These are phyloP conservation scores for Russula dissimulans DNA, from an alignment of 768 basidiomycete species.

Conservation along the genomic window DNA sequence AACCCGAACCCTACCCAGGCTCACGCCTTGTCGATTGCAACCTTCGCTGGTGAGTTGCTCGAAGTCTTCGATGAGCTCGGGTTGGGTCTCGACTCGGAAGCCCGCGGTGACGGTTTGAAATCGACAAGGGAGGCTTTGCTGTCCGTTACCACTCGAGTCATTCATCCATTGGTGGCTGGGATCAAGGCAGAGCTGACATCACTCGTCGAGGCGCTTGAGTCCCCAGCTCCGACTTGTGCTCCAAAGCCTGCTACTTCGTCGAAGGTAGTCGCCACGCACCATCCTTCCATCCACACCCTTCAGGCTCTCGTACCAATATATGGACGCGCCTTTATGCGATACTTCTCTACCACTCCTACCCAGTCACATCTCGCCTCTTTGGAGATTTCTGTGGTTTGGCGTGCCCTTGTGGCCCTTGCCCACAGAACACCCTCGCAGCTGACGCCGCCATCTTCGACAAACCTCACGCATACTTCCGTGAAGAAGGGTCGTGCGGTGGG, in stretches of 20 bases:
- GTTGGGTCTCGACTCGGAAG: conserved; percentile 52
- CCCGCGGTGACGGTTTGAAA: conserved; percentile 60
- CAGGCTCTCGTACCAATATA: conserved; percentile 56
- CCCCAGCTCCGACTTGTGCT: conserved; percentile 21
- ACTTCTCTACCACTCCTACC: conserved; percentile 42
- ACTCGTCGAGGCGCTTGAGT: conserved; percentile 55
- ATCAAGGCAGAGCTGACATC: conserved; percentile 55
- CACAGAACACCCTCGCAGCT: conserved; percentile 40
- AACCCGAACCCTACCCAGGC: conserved; percentile 57
- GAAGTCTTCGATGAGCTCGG: conserved; percentile 58
- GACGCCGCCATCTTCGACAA: conserved; percentile 34
- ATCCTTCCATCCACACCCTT: conserved; percentile 53
- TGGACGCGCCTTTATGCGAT: conserved; percentile 45
- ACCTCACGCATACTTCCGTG: conserved; percentile 23
- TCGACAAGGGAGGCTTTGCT: conserved; percentile 59
- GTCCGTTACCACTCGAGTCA: conserved; percentile 56
- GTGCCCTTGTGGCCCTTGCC: conserved; percentile 58
- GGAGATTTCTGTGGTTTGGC: conserved; percentile 69
- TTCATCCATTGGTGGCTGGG: conserved; percentile 51
- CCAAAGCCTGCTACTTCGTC: background rate
- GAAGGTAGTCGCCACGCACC: conserved; percentile 23
- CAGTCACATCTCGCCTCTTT: conserved; percentile 60
- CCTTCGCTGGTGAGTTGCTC: conserved; percentile 66
- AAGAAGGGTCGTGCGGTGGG: conserved; percentile 26
- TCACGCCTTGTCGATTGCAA: conserved; percentile 59